phyloP scores from a whole-genome alignment of 2,329 filamentous ascomycete genomes.

The Orbilia javanica region DNA sequence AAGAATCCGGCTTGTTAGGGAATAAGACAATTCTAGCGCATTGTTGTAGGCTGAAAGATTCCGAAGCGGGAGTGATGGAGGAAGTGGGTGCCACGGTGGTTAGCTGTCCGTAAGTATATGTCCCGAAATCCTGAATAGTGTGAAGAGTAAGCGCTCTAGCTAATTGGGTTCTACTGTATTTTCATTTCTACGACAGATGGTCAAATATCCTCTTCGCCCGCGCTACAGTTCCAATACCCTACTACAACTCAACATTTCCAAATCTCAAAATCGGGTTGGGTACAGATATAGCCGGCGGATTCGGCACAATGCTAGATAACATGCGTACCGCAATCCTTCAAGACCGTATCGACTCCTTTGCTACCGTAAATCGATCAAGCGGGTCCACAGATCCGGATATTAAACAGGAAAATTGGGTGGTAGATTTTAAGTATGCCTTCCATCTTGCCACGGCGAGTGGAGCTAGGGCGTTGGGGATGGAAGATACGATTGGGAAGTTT shows the following conservation, averaged over 20 bases:
- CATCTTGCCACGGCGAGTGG: conserved; percentile 61
- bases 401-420: conserved; percentile 44
- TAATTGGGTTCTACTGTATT: background rate
- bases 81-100: conserved; percentile 56
- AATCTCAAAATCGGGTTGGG: conserved; percentile 60
- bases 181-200: conserved; percentile 29
- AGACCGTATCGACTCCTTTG: conserved; percentile 60
- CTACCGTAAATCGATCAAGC: conserved; percentile 27
- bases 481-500: conserved; percentile 59
- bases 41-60: conserved; percentile 73
- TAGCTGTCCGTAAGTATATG: conserved; percentile 60
- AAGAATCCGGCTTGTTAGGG: conserved; percentile 67
- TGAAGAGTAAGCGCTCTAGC: background rate
- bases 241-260: conserved; percentile 45
- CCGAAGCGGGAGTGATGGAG: conserved; percentile 68
- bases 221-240: conserved; percentile 60
- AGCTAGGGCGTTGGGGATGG: conserved; percentile 59
- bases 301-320: conserved; percentile 58
- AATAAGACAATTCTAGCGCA: conserved; percentile 74
- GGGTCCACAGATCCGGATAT: conserved; percentile 2
- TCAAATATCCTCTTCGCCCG: conserved; percentile 62
- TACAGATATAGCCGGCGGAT: conserved; percentile 61
- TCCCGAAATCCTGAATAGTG: background rate
- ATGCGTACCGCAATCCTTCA: conserved; percentile 60
- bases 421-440: conserved; percentile 60